Evolutionary conservation across 2,329 filamentous ascomycete genomes (phyloP), one percentile per base, ranked within the genome.

Genomic region (Fusarium secorum): DNA sequence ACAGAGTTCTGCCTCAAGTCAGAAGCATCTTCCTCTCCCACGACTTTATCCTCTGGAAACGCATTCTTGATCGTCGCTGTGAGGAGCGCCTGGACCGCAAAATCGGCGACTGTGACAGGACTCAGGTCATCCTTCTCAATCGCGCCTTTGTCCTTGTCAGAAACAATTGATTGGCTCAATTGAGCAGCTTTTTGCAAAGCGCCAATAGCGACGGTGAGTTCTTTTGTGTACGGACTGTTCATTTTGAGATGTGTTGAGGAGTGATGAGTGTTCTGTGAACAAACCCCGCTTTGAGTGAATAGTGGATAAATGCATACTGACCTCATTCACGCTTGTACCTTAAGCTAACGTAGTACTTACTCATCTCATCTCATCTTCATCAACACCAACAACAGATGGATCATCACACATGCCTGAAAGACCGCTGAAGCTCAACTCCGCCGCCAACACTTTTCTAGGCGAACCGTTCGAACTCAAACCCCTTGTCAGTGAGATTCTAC

Each of bases 81-180:
- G 42, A 89, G 81, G 9, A 89, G 80, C 1, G 86, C 86, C 73
- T 89, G 87, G 62, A 88, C 84, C 58, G 87, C 87, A 70, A 89
- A 89, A 76, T 89, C 87, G 75, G 85, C 88, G 24, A 89, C 81
- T 1, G 88, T 89, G 49, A 89, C 88, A 5, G 86, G 87, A 60
- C 84, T 87, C 38, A 87, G 78, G 74, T 88, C 87, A 45, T 84
- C 83, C 68, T 89, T 89, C 64, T 84, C 80, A 28, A 88, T 77
- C 28, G 82, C 80, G 59, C 84, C 85, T 73, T 87, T 87, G 77
- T 87, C 84, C 33, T 81, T 79, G 5, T 81, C 76, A 2, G 81
- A 77, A 46, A 88, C 79, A 44, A 87, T 82, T 5, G 81, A 82
- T 56, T 85, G 84, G 72, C 85, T 87, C 62, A 89, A 77, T 48